phyloP scores from a whole-genome alignment of 805 yeast species.

The Metschnikowia lachancei region DNA sequence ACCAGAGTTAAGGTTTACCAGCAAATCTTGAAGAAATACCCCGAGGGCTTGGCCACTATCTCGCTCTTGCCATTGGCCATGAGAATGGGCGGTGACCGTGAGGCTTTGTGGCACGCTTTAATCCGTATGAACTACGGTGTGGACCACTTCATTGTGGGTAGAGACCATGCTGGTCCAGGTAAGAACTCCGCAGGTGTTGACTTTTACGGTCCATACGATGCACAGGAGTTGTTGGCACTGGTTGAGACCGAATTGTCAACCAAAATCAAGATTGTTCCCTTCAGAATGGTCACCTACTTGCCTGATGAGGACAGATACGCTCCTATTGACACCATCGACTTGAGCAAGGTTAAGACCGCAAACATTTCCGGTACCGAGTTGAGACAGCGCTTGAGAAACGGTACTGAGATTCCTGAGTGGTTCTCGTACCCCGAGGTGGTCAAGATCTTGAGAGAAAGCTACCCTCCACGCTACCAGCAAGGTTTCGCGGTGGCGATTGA shows the following conservation, averaged over 20 bases:
- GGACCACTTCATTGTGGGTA: conserved; percentile 94
- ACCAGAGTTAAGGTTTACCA: conserved; percentile 94
- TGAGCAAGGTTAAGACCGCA: conserved; percentile 69
- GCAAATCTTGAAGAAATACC: conserved; percentile 88
- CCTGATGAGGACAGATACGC: conserved; percentile 95
- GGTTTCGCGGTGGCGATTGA: conserved; percentile 75
- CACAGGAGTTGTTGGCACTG: conserved; percentile 81
- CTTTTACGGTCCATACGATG: conserved; percentile 96
- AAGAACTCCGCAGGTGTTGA: conserved; percentile 82
- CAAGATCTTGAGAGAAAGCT: conserved; percentile 80
- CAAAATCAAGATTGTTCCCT: conserved; percentile 83
- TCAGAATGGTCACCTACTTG: conserved; percentile 93
- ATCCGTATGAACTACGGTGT: conserved; percentile 96
- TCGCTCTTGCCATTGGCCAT: conserved; percentile 90
- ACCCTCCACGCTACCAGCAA: conserved; percentile 87
- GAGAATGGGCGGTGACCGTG: conserved; percentile 99
- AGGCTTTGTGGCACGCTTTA: conserved; percentile 97
- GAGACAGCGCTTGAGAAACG: conserved; percentile 81
- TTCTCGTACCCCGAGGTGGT: conserved; percentile 97
- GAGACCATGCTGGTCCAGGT: conserved; percentile 99
- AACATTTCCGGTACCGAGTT: conserved; percentile 95
- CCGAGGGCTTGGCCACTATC: conserved; percentile 88
- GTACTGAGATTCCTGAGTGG: conserved; percentile 92
- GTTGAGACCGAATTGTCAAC: conserved; percentile 68
- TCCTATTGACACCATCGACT: conserved; percentile 88